Evolutionary conservation across 768 basidiomycete species (phyloP), one percentile per base, ranked within the genome.

Genomic region (Trichaptum fuscoviolaceum): DNA sequence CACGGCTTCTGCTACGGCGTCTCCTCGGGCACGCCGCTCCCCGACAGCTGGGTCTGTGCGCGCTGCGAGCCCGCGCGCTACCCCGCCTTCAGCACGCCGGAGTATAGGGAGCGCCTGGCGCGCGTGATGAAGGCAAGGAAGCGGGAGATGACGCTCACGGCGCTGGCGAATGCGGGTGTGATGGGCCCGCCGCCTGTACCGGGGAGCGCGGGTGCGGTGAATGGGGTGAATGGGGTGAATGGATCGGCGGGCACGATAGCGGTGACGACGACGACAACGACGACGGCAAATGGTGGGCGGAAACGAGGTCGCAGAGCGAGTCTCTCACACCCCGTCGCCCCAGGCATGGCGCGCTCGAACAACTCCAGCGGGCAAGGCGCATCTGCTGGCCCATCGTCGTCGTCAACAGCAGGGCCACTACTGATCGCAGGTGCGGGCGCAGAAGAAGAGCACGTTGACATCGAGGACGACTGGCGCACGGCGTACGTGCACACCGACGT

Each of bases 1-100:
- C 94, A 96, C 77, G 87, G 85, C 7, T 87, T 85, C 8, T 95
- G 95, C 77, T 91, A 90, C 70, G 84, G 80, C 61, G 87, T 91
- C 68, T 77, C 80, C 15, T 77, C 83, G 64, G 83, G 80, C 20
- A 20, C 42, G 70, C 70, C 77, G 58, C 88, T 91, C 0, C 90
- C 91, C 0, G 92, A 94, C 61, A 84, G 88, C 66, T 95, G 91
- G 82, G 76, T 77, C 25, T 97, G 94, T 75, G 91, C 91, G 83
- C 72, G 80, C 6, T 93, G 92, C 71, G 76, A 81, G 66, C 83
- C 42, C 5, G 12, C 42, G 42, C 42, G 42, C 5, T 52, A 52
- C 10, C 42, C 42, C 2, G 20, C 2, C 6, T 52, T 52, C 87
- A 5, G 59, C 79, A 0, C 76, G 78, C 30, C n/a, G n/a, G 73